Evolutionary conservation across 176 grass and related monocot species (phyloP).

Genomic region (Cenchrus americanus): DNA sequence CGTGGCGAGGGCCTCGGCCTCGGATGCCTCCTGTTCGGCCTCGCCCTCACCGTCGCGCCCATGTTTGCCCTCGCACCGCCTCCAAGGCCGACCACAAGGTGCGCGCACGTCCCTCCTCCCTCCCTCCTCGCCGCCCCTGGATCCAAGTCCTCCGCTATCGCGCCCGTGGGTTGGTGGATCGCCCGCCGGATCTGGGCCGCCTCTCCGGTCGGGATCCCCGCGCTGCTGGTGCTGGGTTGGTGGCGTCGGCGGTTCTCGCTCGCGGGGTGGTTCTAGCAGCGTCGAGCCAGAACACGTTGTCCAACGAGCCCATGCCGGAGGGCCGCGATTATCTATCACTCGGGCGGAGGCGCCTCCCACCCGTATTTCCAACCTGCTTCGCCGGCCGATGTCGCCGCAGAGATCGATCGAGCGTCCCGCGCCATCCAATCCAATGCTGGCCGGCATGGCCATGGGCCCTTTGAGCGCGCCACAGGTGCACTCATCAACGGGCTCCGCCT

Average conservation of each 20-base stretch:
- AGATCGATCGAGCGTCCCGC: too few relatives aligned
- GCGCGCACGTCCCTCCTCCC: background rate
- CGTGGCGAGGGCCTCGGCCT: background rate
- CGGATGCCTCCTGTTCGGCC: background rate
- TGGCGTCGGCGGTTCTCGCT: background rate
- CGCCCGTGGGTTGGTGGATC: background rate
- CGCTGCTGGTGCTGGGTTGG: background rate
- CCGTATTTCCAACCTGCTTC: too few relatives aligned
- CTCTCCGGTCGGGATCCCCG: conserved; percentile 24
- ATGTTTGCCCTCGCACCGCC: conserved; percentile 43
- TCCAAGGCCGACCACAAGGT: conserved; percentile 77
- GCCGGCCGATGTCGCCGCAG: too few relatives aligned
- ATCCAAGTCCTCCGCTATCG: background rate
- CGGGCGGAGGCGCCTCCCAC: too few relatives aligned
- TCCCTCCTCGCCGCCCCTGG: background rate
- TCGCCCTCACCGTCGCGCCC: conserved; percentile 28
- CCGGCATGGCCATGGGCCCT: too few relatives aligned
- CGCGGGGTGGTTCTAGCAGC: background rate
- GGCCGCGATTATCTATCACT: too few relatives aligned
- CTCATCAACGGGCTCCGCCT: too few relatives aligned
- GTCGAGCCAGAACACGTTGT: too few relatives aligned
- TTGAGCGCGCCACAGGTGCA: too few relatives aligned
- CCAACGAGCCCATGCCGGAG: too few relatives aligned
- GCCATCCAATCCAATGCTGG: too few relatives aligned
- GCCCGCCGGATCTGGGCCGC: conserved; percentile 28